These are phyloP conservation scores for Rhodotorula sp. DNA, from an alignment of 1,284 basidiomycete species.

Conservation along the genomic window DNA sequence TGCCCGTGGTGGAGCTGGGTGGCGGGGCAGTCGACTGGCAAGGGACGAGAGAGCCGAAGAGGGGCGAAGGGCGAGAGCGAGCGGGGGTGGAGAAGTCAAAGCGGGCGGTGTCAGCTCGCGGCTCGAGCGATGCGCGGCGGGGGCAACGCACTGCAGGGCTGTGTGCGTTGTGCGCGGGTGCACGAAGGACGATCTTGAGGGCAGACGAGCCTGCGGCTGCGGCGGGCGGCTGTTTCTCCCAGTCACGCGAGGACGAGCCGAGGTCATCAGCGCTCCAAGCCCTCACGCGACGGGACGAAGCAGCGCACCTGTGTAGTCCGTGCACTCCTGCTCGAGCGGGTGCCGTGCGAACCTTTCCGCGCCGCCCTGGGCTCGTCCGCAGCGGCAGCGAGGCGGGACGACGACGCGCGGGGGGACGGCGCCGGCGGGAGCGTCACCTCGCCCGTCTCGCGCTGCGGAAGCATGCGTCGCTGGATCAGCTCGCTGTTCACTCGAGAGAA, in stretches of 20 bases:
- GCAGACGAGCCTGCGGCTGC: not conserved
- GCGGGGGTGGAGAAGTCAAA: not conserved
- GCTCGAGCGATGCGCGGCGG: not conserved
- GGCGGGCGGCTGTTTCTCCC: not conserved
- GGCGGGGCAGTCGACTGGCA: not conserved
- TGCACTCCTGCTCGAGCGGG: too few relatives aligned
- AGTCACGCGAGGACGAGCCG: not conserved
- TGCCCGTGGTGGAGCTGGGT: not conserved
- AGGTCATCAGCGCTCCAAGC: not conserved
- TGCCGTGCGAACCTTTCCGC: not conserved
- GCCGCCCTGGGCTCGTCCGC: not conserved
- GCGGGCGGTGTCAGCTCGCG: not conserved
- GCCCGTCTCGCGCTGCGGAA: not conserved
- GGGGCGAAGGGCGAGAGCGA: not conserved
- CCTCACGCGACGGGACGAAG: too few relatives aligned
- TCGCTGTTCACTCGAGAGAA: not conserved
- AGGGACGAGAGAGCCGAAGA: not conserved
- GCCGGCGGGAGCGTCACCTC: not conserved
- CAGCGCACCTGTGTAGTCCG: too few relatives aligned
- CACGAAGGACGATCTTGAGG: slow-evolving; percentile 12
- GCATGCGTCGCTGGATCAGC: not conserved
- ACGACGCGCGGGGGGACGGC: not conserved
- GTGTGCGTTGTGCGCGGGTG: not conserved
- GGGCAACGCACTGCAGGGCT: not conserved
- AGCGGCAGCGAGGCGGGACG: not conserved